Percentiles rank a stretch among this genome's conserved stretches.
Evolutionary conservation across 2,329 filamentous ascomycete species (phyloP).

Genomic region (Stagonosporopsis rhizophila): DNA sequence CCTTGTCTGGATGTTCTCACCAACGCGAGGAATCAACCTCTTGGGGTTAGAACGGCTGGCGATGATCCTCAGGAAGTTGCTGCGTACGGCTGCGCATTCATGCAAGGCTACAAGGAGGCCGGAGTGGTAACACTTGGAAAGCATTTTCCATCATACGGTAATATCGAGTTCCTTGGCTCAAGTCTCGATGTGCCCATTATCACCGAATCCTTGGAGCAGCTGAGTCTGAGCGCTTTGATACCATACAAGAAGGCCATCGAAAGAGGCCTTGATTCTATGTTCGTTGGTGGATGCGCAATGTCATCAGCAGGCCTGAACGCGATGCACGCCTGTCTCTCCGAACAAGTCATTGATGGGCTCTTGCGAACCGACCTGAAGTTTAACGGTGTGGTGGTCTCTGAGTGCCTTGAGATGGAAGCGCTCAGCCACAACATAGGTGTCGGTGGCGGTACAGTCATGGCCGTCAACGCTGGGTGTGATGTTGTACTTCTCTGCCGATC

Average conservation of each 20-base stretch:
- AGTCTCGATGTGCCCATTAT: constrained; percentile 94
- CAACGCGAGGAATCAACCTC: constrained; percentile 87
- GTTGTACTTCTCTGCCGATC: constrained; percentile 87
- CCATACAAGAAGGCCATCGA: constrained; percentile 90
- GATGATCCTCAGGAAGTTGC: constrained; percentile 96
- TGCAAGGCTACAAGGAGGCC: constrained; percentile 92
- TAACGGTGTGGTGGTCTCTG: constrained; percentile 89
- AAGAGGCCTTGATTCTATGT: constrained; percentile 89
- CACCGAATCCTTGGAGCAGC: constrained; percentile 89
- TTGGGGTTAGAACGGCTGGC: constrained; percentile 87
- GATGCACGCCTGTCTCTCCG: constrained; percentile 91
- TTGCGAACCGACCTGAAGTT: constrained; percentile 89
- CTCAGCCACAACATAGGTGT: constrained; percentile 96
- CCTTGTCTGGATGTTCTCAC: constrained; percentile 93
- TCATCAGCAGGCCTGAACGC: constrained; percentile 91
- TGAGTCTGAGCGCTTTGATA: constrained; percentile 88
- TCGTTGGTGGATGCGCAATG: constrained; percentile 93
- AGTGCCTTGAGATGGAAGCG: constrained; percentile 96
- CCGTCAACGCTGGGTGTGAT: constrained; percentile 94
- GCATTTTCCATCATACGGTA: constrained; percentile 96
- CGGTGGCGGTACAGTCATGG: constrained; percentile 95
- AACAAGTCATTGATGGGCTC: constrained; percentile 90
- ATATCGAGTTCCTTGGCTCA: constrained; percentile 90
- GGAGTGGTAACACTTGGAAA: constrained; percentile 91
- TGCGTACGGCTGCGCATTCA: constrained; percentile 86